Evolutionary conservation across 176 grass and related monocot species (phyloP).

Genomic region (Cenchrus americanus): DNA sequence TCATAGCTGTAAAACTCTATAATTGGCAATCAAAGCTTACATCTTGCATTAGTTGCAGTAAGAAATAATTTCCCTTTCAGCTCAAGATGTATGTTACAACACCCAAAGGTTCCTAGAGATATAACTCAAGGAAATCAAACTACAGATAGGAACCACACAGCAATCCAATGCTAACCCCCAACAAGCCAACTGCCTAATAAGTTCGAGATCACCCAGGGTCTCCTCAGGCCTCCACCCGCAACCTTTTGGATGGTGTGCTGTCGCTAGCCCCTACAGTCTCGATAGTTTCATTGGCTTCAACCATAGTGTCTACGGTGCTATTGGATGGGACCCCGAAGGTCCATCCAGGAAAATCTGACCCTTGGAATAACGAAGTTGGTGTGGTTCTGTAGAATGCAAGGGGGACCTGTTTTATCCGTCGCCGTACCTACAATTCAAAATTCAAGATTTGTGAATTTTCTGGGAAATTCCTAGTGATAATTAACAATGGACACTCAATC

Average conservation of each 20-base stretch:
- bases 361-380: conserved; percentile 66
- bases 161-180: neutral
- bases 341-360: conserved; percentile 92
- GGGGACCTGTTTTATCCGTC: conserved; percentile 92
- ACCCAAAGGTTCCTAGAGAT: conserved; percentile 9
- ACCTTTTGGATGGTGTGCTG: conserved; percentile 45
- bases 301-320: conserved; percentile 30
- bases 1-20: neutral
- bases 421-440: conserved; percentile 68
- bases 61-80: neutral
- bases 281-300: conserved; percentile 26
- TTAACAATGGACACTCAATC: conserved; percentile 3
- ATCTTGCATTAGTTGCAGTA: neutral
- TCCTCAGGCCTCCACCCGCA: conserved; percentile 47
- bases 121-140: conserved; percentile 17
- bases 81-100: conserved; percentile 30
- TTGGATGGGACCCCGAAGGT: conserved; percentile 43
- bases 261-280: conserved; percentile 25
- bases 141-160: conserved; percentile 5
- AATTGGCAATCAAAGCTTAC: conserved; percentile 25
- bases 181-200: conserved; percentile 8
- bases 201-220: neutral
- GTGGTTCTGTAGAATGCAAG: conserved; percentile 90
- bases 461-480: conserved; percentile 3
- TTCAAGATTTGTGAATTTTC: conserved; percentile 28